phyloP scores from a whole-genome alignment of 164 flowering plant species.

The Cinnamomum chago region DNA sequence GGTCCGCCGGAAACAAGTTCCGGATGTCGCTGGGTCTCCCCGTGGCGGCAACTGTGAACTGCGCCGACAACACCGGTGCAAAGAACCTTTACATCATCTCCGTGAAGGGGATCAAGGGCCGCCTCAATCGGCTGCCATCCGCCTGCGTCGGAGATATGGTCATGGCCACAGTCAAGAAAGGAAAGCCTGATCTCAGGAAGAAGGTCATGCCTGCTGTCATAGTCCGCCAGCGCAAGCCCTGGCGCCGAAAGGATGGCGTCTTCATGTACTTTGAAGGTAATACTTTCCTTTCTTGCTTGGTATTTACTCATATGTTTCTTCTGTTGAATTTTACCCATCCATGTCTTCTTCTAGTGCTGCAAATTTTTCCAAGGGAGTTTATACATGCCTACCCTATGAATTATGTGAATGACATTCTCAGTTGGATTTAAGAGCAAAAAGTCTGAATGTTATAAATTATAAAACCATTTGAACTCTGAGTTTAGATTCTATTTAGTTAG shows the following conservation, averaged over 20 bases:
- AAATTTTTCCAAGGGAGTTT: too few relatives aligned
- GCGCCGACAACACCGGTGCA: conserved; percentile 78
- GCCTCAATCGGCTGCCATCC: conserved; percentile 64
- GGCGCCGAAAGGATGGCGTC: conserved; percentile 85
- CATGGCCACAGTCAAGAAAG: conserved; percentile 84
- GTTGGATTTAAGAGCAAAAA: too few relatives aligned
- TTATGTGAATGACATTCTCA: too few relatives aligned
- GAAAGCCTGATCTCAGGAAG: conserved; percentile 80
- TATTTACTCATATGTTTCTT: not conserved
- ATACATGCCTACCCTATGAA: too few relatives aligned
- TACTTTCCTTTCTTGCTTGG: not conserved
- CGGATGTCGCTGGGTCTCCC: conserved; percentile 86
- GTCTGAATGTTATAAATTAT: too few relatives aligned
- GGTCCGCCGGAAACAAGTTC: conserved; percentile 76
- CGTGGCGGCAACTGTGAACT: conserved; percentile 81
- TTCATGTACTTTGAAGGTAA: conserved; percentile 77
- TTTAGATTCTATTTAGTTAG: too few relatives aligned
- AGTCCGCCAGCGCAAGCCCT: conserved; percentile 78
- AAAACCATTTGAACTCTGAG: too few relatives aligned
- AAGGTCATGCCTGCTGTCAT: conserved; percentile 87
- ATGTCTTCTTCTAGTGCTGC: too few relatives aligned
- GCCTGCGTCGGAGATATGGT: conserved; percentile 87
- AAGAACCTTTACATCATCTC: conserved; percentile 81
- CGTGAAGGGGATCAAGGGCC: conserved; percentile 75
- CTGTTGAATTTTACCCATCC: too few relatives aligned